These are phyloP conservation scores for Arthrobotrys entomopaga DNA, from an alignment of 2,329 filamentous ascomycete species.

Conservation along the genomic window DNA sequence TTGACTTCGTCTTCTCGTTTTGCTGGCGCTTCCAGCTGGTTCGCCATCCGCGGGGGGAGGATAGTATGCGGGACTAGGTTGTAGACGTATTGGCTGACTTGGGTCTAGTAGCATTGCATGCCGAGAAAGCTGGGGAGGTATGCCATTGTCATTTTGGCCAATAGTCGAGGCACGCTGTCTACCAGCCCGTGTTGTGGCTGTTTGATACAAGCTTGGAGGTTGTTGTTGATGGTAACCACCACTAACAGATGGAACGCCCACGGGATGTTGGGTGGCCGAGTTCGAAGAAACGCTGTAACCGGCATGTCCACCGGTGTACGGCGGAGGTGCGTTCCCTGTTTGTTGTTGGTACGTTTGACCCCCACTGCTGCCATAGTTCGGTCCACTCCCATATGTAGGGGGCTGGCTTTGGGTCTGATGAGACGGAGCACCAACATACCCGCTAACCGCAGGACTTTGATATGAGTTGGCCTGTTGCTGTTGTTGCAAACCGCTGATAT, in stretches of 20 bases:
- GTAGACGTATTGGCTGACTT: constrained; percentile 88
- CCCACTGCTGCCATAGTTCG: constrained; percentile 58
- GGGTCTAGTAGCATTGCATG: constrained; percentile 97
- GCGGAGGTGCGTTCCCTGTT: constrained; percentile 43
- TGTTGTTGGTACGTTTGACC: constrained; percentile 58
- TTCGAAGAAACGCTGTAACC: constrained; percentile 31
- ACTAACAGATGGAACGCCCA: constrained; percentile 20
- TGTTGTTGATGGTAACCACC: constrained; percentile 63
- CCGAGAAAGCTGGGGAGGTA: constrained; percentile 89
- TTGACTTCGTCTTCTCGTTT: constrained; percentile 61
- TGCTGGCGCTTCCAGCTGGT: constrained; percentile 76
- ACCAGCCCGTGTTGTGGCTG: constrained; percentile 81
- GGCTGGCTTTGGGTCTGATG: constrained; percentile 39
- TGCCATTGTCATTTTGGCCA: constrained; percentile 92
- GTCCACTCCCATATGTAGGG: constrained; percentile 51
- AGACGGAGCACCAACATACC: constrained; percentile 19
- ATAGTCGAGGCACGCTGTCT: constrained; percentile 94
- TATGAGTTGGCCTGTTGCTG: constrained; percentile 31
- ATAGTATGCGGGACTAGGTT: constrained; percentile 97
- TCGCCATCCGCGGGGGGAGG: constrained; percentile 86
- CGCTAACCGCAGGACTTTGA: constrained; percentile 50
- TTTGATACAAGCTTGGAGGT: constrained; percentile 73
- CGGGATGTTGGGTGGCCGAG: constrained; percentile 15
- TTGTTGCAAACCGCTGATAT: not conserved
- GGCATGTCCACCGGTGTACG: constrained; percentile 28